These are phyloP conservation scores for Eucalyptus tenuipes DNA, from an alignment of 345 rosid species.

Conservation along the genomic window DNA sequence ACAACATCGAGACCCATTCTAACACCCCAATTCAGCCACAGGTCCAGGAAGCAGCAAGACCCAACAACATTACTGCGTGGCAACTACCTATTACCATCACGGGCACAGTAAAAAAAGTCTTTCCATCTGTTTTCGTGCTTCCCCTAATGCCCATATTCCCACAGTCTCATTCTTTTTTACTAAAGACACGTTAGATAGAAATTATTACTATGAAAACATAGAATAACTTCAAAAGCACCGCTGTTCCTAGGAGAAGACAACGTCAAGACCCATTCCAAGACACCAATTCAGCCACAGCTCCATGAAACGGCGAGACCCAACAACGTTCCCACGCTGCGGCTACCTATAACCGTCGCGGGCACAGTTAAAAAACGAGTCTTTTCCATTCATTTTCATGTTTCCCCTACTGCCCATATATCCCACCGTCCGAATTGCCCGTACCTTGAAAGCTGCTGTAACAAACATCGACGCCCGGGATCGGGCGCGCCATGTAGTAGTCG, in stretches of 20 bases:
- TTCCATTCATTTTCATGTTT: neutral
- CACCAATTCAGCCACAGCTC: no score
- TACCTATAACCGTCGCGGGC: neutral
- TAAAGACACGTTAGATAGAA: no score
- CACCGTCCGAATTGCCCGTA: neutral
- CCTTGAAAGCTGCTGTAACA: slow-evolving; percentile 89
- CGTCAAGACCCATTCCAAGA: no score
- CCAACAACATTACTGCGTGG: neutral
- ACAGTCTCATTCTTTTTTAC: no score
- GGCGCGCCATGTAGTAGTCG: slow-evolving; percentile 80
- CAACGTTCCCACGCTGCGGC: neutral
- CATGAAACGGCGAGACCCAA: accelerated
- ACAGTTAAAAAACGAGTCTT: neutral
- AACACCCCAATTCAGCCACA: neutral
- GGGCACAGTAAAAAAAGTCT: neutral
- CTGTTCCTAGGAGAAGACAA: no score
- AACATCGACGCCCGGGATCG: slow-evolving; percentile 54
- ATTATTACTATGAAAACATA: no score
- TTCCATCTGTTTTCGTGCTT: neutral
- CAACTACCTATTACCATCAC: neutral
- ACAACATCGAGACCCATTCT: neutral
- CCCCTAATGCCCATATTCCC: no score
- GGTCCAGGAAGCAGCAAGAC: neutral
- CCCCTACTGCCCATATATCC: neutral
- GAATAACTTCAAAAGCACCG: no score